Conservation (phyloP, 768 basidiomycete species). For the Phylloporus sp. region DNA sequence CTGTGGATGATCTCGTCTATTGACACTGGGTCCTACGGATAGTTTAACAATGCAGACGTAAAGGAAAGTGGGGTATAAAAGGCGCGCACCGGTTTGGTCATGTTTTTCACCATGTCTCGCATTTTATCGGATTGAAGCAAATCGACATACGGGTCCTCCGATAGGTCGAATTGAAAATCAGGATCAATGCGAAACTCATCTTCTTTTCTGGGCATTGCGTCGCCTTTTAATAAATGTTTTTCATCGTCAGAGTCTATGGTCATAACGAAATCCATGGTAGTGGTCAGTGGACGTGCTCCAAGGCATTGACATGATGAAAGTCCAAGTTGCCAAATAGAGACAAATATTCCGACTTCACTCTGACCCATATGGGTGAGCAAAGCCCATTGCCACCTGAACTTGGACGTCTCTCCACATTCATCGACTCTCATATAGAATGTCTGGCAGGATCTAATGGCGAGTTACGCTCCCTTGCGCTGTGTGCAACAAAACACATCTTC, state of each 20-base stretch:
- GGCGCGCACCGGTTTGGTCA: slow-evolving; percentile 54
- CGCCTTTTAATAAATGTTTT: slow-evolving; percentile 32
- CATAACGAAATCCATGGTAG: slow-evolving; percentile 63
- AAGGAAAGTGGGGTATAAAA: slow-evolving; percentile 9
- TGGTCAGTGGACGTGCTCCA: background rate
- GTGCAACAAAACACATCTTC: slow-evolving; percentile 72
- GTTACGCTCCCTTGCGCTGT: slow-evolving; percentile 54
- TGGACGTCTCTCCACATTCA: slow-evolving; percentile 45
- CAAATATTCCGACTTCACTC: slow-evolving; percentile 9
- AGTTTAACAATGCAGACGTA: slow-evolving; percentile 3
- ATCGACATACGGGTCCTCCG: slow-evolving; percentile 65
- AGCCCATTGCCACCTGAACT: slow-evolving; percentile 40
- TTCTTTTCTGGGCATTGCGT: slow-evolving; percentile 25
- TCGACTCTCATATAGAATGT: slow-evolving; percentile 52
- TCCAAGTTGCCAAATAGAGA: slow-evolving; percentile 11
- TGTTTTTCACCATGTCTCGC: slow-evolving; percentile 59
- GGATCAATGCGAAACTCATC: slow-evolving; percentile 71
- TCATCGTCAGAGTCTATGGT: slow-evolving; percentile 82
- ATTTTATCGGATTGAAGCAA: slow-evolving; percentile 42
- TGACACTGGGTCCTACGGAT: slow-evolving; percentile 65
- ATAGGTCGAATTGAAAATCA: slow-evolving; percentile 78
- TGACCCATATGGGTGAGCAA: slow-evolving; percentile 17
- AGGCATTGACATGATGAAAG: background rate
- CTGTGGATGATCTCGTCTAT: slow-evolving; percentile 91
- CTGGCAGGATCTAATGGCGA: slow-evolving; percentile 53